A percentile compares a stretch with the other conserved stretches of the same genome.
These are phyloP conservation scores for Backusella luteola DNA, from an alignment of 192 early-diverging fungal genomes.

Conservation along the genomic window DNA sequence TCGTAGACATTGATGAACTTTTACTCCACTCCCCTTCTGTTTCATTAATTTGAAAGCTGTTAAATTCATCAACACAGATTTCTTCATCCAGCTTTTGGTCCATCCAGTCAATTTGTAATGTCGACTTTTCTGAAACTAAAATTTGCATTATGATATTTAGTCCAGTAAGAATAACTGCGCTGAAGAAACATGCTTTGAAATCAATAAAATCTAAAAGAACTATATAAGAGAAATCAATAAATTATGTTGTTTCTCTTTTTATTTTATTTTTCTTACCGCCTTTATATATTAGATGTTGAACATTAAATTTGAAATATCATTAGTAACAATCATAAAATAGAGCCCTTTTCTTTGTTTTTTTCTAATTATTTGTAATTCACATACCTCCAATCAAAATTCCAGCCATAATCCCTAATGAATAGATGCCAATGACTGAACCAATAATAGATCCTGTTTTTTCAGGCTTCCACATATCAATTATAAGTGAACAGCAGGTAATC, in stretches of 20 bases:
- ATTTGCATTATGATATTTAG: not conserved
- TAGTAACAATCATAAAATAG: no score
- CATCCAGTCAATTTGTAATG: not conserved
- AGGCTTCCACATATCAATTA: not conserved
- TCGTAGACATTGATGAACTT: slow-evolving; percentile 6
- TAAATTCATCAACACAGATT: not conserved
- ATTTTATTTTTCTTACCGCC: not conserved
- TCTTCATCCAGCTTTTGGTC: not conserved
- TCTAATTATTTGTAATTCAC: not conserved
- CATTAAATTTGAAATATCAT: not conserved
- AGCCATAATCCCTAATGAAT: not conserved
- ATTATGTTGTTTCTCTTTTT: not conserved
- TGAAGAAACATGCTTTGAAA: not conserved
- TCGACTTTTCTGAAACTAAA: not conserved
- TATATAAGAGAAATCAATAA: not conserved
- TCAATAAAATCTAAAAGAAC: not conserved
- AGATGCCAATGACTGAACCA: not conserved
- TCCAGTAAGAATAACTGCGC: not conserved
- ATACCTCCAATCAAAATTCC: slow-evolving; percentile 4
- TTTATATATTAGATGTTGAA: not conserved
- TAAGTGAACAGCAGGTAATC: slow-evolving; percentile 3
- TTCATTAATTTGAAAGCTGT: slow-evolving; percentile 1
- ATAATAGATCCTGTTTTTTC: not conserved
- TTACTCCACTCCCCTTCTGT: slow-evolving; percentile 4
- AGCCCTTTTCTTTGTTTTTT: not conserved